Base-by-base conservation (phyloP, 139 green algal genomes). In the Edaphochlamys debaryana region DNA sequence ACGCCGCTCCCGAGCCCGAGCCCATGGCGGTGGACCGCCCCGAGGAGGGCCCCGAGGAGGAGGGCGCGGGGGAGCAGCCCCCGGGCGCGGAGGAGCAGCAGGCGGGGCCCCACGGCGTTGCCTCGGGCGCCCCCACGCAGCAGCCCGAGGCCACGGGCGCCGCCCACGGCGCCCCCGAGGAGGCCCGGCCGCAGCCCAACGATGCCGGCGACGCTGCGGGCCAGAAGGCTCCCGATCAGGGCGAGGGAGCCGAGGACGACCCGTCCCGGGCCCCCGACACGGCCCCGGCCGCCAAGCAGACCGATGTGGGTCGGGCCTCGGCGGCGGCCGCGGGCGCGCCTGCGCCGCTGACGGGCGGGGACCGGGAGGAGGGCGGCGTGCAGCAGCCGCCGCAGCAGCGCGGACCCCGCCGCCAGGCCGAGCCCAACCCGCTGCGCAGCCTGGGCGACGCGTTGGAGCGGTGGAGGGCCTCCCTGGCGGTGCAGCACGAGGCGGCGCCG, bases 361-460 rank as follows among this genome's bases (percentile, higher is more conserved):
- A 45, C 54, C 56, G 76, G 66, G 74, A 56, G 67, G 63, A 58
- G 63, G 79, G 25, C 42, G 30, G 79, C 78, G 54, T 79, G 72
- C 82, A 78, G 77, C 75, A 89, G 56, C 67, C 89, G 41, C 77
- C 37, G 15, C 67, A 58, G 36, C 73, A 36, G 48, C 62, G 87
- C 69, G 50, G 79, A 58, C n/a, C n/a, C n/a, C 70, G 67, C 42
- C 68, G 78, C 32, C 80, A 80, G 41, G 82, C 84, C 83, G 54
- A 94, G 41, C 83, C 93, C 58, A 98, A 98, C 86, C 95, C 95
- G 30, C 91, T 95, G 48, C 88, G 93, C 34, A 85, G 69, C 79
- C 73, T 95, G 22, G 94, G 94, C 17, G 88, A 92, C 79, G 95
- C 94, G 22, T 38, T 97, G 87, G 93, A 98, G 90, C 78, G 89